Conservation (phyloP, 2,329 filamentous ascomycete genomes). For the Lasiodiplodia theobromae region DNA sequence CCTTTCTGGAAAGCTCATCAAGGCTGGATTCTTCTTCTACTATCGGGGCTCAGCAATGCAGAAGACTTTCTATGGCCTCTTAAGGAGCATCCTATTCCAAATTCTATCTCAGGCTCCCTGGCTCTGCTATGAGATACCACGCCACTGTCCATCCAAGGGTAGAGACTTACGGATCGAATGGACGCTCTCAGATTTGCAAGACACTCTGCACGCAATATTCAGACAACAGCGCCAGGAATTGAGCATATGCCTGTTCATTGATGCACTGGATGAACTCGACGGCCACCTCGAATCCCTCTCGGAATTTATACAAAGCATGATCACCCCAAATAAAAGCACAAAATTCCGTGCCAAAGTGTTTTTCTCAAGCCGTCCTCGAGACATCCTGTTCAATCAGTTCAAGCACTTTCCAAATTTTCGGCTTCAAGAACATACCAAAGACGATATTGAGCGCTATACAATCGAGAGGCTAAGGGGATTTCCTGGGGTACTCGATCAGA, state of each 20-base stretch:
- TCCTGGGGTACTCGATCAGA: not conserved
- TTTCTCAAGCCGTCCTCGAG: conserved; percentile 32
- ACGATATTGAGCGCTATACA: conserved; percentile 32
- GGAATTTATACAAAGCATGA: not conserved
- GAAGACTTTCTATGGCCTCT: conserved; percentile 51
- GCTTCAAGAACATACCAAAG: conserved; percentile 31
- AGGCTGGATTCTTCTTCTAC: conserved; percentile 54
- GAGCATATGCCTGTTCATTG: conserved; percentile 8
- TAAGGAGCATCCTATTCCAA: conserved; percentile 48
- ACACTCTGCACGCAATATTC: not conserved
- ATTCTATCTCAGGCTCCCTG: conserved; percentile 29
- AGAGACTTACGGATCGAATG: not conserved
- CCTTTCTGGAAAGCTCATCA: conserved; percentile 35
- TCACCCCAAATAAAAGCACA: not conserved
- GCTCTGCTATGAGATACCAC: not conserved
- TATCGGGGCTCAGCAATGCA: conserved; percentile 49
- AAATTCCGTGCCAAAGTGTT: conserved; percentile 21
- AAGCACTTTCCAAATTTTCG: conserved; percentile 9
- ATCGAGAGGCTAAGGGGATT: conserved; percentile 16
- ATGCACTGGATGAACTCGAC: conserved; percentile 21
- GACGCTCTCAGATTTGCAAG: not conserved
- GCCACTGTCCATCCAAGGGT: not conserved
- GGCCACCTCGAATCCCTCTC: not conserved
- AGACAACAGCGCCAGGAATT: not conserved
- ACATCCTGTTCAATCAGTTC: conserved; percentile 31